Evolutionary conservation across 108 stramenopile species (phyloP).

Genomic region (Heterococcus sp.): DNA sequence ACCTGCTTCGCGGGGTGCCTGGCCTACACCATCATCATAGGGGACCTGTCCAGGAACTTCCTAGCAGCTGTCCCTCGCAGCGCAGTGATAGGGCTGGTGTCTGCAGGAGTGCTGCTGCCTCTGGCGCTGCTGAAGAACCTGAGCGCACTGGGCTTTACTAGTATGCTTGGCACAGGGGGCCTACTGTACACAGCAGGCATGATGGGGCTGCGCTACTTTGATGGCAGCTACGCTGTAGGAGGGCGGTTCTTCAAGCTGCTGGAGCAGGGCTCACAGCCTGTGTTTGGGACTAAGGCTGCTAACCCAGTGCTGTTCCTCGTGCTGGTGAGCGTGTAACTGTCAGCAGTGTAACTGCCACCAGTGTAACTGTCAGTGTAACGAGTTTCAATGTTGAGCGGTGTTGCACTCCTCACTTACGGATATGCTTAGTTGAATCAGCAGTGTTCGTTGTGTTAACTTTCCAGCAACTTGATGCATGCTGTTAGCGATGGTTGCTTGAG

Average conservation of each 20-base stretch:
- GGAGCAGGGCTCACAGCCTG: constrained; percentile 7
- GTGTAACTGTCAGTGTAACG: too few species aligned
- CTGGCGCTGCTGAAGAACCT: constrained; percentile 80
- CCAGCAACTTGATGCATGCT: too few species aligned
- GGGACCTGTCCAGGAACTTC: constrained; percentile 73
- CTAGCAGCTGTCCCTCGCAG: constrained; percentile 56
- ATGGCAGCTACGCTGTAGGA: constrained; percentile 30
- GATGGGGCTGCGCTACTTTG: constrained; percentile 42
- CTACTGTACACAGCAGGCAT: constrained; percentile 43
- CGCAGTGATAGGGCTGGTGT: constrained; percentile 57
- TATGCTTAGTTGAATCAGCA: too few species aligned
- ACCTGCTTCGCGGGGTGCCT: constrained; percentile 77
- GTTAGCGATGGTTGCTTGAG: too few species aligned
- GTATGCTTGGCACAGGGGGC: constrained; percentile 30
- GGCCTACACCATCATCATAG: constrained; percentile 91
- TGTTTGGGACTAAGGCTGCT: constrained; percentile 28
- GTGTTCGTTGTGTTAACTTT: too few species aligned
- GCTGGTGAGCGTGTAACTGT: too few species aligned
- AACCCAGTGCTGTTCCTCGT: constrained; percentile 42
- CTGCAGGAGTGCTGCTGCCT: constrained; percentile 78
- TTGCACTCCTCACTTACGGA: too few species aligned
- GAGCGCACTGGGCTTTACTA: constrained; percentile 40
- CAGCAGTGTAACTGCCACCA: too few species aligned
- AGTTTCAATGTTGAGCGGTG: too few species aligned
- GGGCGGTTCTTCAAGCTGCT: constrained; percentile 22